Evolutionary conservation across 1,284 basidiomycete species (phyloP).

Genomic region (Cryptococcus jaspeensis): DNA sequence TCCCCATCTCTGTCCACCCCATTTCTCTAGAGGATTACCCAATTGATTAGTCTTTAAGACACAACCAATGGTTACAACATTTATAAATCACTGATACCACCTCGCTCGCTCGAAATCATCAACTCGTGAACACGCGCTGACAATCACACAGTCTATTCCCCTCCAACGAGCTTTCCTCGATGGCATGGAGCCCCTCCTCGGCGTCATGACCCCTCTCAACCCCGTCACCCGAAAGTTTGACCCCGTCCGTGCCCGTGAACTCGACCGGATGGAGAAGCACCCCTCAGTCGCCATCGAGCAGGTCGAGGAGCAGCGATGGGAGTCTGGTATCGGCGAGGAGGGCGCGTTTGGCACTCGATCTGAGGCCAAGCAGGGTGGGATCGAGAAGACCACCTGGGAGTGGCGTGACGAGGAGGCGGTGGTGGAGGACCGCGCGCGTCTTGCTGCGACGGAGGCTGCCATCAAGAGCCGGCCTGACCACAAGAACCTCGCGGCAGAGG

Average conservation of each 20-base stretch:
- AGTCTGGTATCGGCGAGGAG: slow-evolving; percentile 27
- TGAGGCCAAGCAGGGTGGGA: slow-evolving; percentile 15
- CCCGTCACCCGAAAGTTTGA: slow-evolving; percentile 19
- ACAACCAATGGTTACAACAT: slow-evolving; percentile 48
- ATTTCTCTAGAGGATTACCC: slow-evolving; percentile 40
- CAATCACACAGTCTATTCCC: slow-evolving; percentile 28
- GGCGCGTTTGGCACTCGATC: slow-evolving; percentile 35
- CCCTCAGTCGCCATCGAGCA: slow-evolving; percentile 35
- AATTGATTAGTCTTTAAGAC: slow-evolving; percentile 55
- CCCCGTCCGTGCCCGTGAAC: slow-evolving; percentile 25
- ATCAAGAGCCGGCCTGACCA: slow-evolving; percentile 14
- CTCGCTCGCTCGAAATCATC: neutral
- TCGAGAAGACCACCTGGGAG: slow-evolving; percentile 46
- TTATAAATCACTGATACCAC: slow-evolving; percentile 50
- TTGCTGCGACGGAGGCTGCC: slow-evolving; percentile 12
- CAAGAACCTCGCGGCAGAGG: slow-evolving; percentile 15
- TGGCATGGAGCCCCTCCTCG: slow-evolving; percentile 48
- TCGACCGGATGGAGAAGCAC: slow-evolving; percentile 26
- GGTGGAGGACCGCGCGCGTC: slow-evolving; percentile 15
- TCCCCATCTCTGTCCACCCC: slow-evolving; percentile 2
- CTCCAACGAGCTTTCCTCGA: slow-evolving; percentile 45
- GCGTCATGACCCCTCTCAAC: slow-evolving; percentile 23
- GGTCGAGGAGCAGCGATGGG: slow-evolving; percentile 41
- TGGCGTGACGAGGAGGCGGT: slow-evolving; percentile 37
- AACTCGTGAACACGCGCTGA: slow-evolving; percentile 6